Conservation (phyloP, 108 stramenopile species). For the Ochromonas danica region DNA sequence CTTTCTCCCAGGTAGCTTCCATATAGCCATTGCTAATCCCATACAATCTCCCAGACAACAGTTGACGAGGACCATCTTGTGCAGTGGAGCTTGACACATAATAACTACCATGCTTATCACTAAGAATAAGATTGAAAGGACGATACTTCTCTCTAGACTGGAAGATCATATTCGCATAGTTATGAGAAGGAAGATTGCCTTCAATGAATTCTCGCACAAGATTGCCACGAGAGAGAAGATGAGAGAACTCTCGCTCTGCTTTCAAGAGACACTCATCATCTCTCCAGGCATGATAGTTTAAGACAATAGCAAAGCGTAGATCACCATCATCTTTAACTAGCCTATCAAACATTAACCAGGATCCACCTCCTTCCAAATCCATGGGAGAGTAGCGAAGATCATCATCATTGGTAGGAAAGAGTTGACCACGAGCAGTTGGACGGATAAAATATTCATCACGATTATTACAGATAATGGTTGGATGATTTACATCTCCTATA, state of each 20-base stretch:
- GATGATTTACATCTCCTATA: background rate
- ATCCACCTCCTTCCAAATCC: conserved; percentile 13
- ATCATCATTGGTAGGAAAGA: background rate
- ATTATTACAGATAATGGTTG: conserved; percentile 3
- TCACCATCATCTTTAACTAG: background rate
- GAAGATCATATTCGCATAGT: background rate
- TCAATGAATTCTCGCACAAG: background rate
- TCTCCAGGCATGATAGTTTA: background rate
- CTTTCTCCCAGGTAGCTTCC: conserved; percentile 7
- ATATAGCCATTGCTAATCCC: background rate
- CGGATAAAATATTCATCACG: conserved; percentile 12
- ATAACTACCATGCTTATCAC: background rate
- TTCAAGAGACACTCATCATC: background rate
- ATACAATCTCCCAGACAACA: background rate
- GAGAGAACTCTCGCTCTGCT: background rate
- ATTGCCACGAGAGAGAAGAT: background rate
- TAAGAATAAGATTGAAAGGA: background rate
- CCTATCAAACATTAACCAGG: background rate
- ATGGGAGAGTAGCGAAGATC: background rate
- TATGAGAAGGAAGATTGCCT: background rate
- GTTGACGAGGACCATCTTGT: background rate
- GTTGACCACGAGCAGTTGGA: background rate
- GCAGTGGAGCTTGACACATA: background rate
- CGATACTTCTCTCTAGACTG: background rate
- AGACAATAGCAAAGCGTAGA: background rate